These are phyloP conservation scores for Echeveria elegans DNA, from an alignment of 164 flowering plant species.

Conservation along the genomic window DNA sequence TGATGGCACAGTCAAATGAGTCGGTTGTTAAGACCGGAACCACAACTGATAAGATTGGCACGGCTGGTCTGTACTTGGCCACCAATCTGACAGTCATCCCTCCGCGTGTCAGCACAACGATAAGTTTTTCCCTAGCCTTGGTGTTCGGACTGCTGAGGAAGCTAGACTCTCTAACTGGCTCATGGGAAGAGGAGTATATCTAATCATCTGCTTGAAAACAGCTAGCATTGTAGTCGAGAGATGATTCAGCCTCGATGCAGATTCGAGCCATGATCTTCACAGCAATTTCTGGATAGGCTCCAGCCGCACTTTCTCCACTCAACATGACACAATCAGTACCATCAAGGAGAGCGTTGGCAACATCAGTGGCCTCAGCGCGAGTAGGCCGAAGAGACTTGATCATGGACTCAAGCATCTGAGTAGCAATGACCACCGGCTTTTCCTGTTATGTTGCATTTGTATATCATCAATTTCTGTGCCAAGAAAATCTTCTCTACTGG, in stretches of 20 bases:
- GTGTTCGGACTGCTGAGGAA: slow-evolving; percentile 77
- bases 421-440: slow-evolving; percentile 88
- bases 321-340: slow-evolving; percentile 93
- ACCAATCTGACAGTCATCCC: slow-evolving; percentile 77
- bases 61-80: slow-evolving; percentile 83
- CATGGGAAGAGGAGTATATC: slow-evolving; percentile 74
- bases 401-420: slow-evolving; percentile 92
- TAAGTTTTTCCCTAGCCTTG: slow-evolving; percentile 63
- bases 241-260: slow-evolving; percentile 72
- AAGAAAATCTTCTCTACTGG: slow-evolving; percentile 87
- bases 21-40: slow-evolving; percentile 74
- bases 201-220: slow-evolving; percentile 68
- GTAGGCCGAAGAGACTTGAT: slow-evolving; percentile 85
- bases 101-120: slow-evolving; percentile 73
- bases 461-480: slow-evolving; percentile 92
- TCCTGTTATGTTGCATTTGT: slow-evolving; percentile 77
- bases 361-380: slow-evolving; percentile 87
- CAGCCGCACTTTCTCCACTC: slow-evolving; percentile 92
- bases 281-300: slow-evolving; percentile 74
- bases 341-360: slow-evolving; percentile 82
- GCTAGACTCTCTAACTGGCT: slow-evolving; percentile 84
- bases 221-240: slow-evolving; percentile 73
- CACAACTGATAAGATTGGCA: slow-evolving; percentile 78
- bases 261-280: slow-evolving; percentile 79
- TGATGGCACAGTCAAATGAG: slow-evolving; percentile 69